These are phyloP conservation scores for Pseudisothecium myosuroides DNA, from an alignment of 225 moss, liverwort and hornwort species.

Conservation along the genomic window DNA sequence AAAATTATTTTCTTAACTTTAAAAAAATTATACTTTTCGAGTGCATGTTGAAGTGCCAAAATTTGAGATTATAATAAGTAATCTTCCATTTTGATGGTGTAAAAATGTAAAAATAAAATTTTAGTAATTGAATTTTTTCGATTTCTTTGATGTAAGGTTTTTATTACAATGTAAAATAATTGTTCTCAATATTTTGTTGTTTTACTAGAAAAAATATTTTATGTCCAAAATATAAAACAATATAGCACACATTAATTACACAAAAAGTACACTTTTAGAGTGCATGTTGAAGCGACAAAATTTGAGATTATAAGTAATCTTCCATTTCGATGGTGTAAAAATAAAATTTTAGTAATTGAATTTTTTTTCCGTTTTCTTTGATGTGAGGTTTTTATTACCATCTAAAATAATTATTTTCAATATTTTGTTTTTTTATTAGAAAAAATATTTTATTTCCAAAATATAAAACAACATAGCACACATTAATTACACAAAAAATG, in stretches of 20 bases:
- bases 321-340: background rate
- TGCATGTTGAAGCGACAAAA: no score
- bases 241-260: background rate
- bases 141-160: background rate
- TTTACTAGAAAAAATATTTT: background rate
- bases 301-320: background rate
- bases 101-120: background rate
- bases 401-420: accelerated
- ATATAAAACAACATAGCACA: accelerated
- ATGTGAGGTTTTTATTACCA: background rate
- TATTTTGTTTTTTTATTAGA: background rate
- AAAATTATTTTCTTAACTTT: background rate
- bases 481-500: background rate
- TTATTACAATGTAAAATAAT: background rate
- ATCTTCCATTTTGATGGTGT: background rate
- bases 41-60: background rate
- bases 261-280: no score
- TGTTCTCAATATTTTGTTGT: accelerated
- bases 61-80: background rate
- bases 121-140: no score
- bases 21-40: background rate
- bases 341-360: background rate
- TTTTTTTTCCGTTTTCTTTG: background rate
- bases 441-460: background rate
- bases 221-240: background rate